A percentile compares a stretch with the other conserved stretches of the same genome.
phyloP scores from a whole-genome alignment of 129 eudicot species.

The Flaveria sonorensis region DNA sequence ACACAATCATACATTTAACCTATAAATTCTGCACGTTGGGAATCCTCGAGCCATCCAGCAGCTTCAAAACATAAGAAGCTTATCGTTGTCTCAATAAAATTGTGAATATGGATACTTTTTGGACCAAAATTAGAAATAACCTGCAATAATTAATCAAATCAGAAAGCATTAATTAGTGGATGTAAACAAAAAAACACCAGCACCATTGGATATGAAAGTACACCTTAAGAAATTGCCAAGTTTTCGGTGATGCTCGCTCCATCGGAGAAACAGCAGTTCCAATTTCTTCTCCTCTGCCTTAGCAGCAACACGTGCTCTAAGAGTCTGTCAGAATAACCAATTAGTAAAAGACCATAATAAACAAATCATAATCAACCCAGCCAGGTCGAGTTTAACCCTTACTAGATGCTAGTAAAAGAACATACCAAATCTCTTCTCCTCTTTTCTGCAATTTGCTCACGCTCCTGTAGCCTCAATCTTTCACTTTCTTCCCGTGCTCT shows the following conservation, averaged over 20 bases:
- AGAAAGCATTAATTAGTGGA: background rate
- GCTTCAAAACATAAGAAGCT: conserved; percentile 86
- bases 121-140: conserved; percentile 99
- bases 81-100: conserved; percentile 97
- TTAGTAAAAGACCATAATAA: background rate
- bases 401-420: background rate
- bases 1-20: conserved; percentile 35
- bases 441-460: conserved; percentile 86
- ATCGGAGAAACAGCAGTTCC: conserved; percentile 96
- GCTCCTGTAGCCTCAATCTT: conserved; percentile 85
- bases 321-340: conserved; percentile 48
- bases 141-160: conserved; percentile 45
- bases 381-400: background rate
- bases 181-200: background rate
- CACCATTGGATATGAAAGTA: background rate
- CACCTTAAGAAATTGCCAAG: conserved; percentile 98
- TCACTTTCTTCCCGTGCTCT: conserved; percentile 99
- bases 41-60: conserved; percentile 50
- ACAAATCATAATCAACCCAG: background rate
- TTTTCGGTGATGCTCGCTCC: conserved; percentile 98
- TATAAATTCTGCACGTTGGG: conserved; percentile 49
- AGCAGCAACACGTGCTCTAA: conserved; percentile 93
- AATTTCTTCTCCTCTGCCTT: conserved; percentile 95
- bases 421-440: conserved; percentile 91
- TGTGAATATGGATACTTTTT: conserved; percentile 97